Base-by-base conservation (phyloP, 495 filamentous ascomycete species). In the Apodospora peruviana region DNA sequence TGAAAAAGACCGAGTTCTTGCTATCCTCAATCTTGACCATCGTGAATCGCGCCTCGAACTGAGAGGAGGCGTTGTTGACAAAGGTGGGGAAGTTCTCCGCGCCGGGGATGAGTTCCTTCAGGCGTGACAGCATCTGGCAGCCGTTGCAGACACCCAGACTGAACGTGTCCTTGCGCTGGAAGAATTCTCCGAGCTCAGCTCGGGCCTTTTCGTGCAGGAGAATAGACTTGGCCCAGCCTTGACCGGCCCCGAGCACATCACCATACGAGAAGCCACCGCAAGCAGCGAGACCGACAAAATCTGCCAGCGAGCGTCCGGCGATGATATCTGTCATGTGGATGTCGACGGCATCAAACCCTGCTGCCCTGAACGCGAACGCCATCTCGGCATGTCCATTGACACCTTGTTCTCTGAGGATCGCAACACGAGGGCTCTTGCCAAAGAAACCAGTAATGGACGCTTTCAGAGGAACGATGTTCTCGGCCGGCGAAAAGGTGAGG, bases 221-320 rank as follows among this genome's bases (percentile, higher is more conserved):
- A 32, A 97, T 90, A 3, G 86, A 90, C 63, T 91, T 90, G n/a
- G 94, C 90, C 93, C 93, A 98, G 41, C 94, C 93, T 56, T 87
- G 85, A 25, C 93, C 93, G 24, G 94, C 94, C 47, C 91, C 94
- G 3, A 97, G 81, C 32, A 96, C 90, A 52, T 98, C 93, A 59
- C 93, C 94, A 67, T 94, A 96, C 12, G 89, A 95, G 79, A 98
- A 98, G 47, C 93, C 94, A 54, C 93, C 94, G 56, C 91, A 95
- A 51, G 90, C 91, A 22, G 91, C 93, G 17, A 97, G 79, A 55
- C 93, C 93, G 40, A 82, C 81, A 55, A 94, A 96, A 56, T 79
- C 81, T 49, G 83, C 73, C 14, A 98, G 83, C 1, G 88, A 90
- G 21, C 82, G 80, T 20, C 83, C 85, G 14, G 77, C 77, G 56